Evolutionary conservation across 2,329 filamentous ascomycete species (phyloP), one percentile per base, ranked within the genome.

Genomic region (Cryphonectria carpinicola): DNA sequence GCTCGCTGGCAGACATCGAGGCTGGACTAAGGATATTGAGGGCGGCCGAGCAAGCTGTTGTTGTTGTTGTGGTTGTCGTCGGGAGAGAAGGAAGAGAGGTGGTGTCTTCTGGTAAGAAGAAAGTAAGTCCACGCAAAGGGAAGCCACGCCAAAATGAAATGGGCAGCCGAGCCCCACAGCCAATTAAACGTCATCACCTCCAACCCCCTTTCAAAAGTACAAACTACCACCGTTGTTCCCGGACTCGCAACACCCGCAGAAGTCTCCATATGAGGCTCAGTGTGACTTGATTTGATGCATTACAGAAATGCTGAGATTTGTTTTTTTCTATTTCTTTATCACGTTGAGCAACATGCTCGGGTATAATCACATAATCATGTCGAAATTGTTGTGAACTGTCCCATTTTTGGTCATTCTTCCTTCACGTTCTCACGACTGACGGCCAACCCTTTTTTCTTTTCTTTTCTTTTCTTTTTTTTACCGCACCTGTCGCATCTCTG

Each of bases 401-500:
- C 46, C 32, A 32, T 49, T n/a, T n/a, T 11, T 49, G 11, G 32
- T 19, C 19, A 7, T n/a, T n/a, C 46, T 49, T n/a, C 6, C 22
- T 7, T 46, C 46, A 43, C 14, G 7, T 8, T 54, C 46, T 37
- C 37, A 39, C 60, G 19, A 39, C 13, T 62, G 32, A 1, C 7
- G 3, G 22, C 37, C 13, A 22, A 10, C 13, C 14, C 19, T 46
- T 68, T 69, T 67, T 69, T 76, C 2, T 2, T 28, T 28, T 2
- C 2, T 28, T 2, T 28, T 28, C 2, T 28, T 28, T 28, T 28
- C 2, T 28, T 28, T 11, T 37, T 46, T 67, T 69, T 76, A 79
- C 70, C 74, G 71, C 41, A 77, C 65, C 72, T 80, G 76, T 71
- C 74, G 74, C 79, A 80, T 81, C 73, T 81, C 78, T 4, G 75